Evolutionary conservation across 192 early-diverging fungal species (phyloP).

Genomic region (Allomyces macrogynus): DNA sequence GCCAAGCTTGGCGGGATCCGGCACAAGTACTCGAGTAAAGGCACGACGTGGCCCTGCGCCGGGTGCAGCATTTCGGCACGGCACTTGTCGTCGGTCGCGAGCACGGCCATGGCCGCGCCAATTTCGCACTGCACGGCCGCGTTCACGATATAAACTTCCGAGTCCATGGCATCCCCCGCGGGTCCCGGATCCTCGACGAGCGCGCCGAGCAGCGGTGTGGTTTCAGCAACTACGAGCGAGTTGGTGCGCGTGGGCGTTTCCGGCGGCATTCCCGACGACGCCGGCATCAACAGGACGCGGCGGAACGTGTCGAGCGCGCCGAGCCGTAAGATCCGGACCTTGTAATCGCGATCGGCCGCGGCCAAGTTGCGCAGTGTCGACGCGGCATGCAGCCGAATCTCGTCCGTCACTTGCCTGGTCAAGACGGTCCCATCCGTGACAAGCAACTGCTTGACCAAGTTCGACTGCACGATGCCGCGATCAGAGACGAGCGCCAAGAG

Average conservation of each 20-base stretch:
- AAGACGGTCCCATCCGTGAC: slow-evolving; percentile 3
- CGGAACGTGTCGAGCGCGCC: slow-evolving; percentile 58
- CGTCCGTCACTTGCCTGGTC: slow-evolving; percentile 25
- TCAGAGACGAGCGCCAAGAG: slow-evolving; percentile 38
- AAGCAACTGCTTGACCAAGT: neutral
- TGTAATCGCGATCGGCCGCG: slow-evolving; percentile 55
- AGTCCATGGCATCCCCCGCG: neutral
- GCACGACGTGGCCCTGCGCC: neutral
- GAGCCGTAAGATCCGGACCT: slow-evolving; percentile 45
- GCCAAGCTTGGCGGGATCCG: neutral
- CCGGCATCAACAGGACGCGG: slow-evolving; percentile 18
- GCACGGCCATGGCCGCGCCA: slow-evolving; percentile 62
- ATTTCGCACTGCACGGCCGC: slow-evolving; percentile 54
- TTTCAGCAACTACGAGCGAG: neutral
- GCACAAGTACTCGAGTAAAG: neutral
- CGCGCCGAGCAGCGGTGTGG: neutral
- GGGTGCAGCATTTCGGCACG: neutral
- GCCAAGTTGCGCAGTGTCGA: slow-evolving; percentile 66
- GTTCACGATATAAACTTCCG: slow-evolving; percentile 13
- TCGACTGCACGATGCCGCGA: slow-evolving; percentile 6
- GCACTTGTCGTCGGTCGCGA: slow-evolving; percentile 18
- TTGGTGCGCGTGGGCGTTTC: neutral
- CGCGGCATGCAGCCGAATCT: slow-evolving; percentile 72
- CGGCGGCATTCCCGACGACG: slow-evolving; percentile 1
- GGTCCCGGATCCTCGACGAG: neutral